Percentiles rank a stretch among this genome's conserved stretches.
Conservation (phyloP, 2,329 filamentous ascomycete species). For the Elsinoe arachidis region DNA sequence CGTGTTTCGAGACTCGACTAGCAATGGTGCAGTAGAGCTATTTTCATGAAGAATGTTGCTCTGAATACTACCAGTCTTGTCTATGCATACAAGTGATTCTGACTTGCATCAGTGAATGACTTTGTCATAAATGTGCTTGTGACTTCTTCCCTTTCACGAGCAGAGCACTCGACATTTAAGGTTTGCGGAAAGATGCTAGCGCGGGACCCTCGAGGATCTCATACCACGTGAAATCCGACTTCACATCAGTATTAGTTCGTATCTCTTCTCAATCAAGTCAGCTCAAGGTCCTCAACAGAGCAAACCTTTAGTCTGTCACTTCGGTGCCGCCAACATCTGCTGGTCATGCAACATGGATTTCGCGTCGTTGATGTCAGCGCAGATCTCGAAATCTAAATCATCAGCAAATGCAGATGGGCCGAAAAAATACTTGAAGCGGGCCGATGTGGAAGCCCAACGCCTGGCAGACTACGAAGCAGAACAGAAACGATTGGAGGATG, state of each 20-base stretch:
- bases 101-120: too few relatives aligned
- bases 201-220: not conserved
- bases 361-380: conserved; percentile 82
- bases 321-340: too few relatives aligned
- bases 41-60: too few relatives aligned
- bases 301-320: not conserved
- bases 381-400: conserved; percentile 74
- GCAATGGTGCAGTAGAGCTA: too few relatives aligned
- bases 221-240: not conserved
- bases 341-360: conserved; percentile 67
- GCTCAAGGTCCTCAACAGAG: not conserved
- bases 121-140: too few relatives aligned
- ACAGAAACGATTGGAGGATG: conserved; percentile 63
- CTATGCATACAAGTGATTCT: too few relatives aligned
- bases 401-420: conserved; percentile 29
- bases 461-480: conserved; percentile 72
- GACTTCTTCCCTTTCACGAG: too few relatives aligned
- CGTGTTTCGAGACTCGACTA: not conserved
- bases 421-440: conserved; percentile 77
- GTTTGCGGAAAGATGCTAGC: not conserved
- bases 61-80: too few relatives aligned
- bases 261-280: too few relatives aligned
- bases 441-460: conserved; percentile 76
- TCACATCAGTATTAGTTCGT: not conserved
- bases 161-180: not conserved